Conservation (phyloP, 2,329 filamentous ascomycete species). For the Pestalotiopsis fici region DNA sequence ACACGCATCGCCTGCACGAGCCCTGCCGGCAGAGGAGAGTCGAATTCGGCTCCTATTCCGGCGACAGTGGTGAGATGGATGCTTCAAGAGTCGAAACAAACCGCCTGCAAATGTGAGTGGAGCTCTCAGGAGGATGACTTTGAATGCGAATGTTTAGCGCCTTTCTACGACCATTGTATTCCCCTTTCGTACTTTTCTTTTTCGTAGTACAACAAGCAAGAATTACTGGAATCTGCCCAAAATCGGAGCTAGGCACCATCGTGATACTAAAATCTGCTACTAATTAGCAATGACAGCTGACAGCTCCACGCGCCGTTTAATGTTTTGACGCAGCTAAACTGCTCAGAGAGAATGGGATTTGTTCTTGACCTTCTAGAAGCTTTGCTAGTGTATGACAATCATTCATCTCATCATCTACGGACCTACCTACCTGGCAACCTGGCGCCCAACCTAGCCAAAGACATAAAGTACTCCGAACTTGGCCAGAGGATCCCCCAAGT, state of each 20-base stretch:
- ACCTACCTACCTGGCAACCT: no score
- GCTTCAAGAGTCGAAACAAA: background rate
- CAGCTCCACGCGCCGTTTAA: background rate
- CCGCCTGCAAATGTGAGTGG: background rate
- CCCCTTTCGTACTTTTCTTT: no score
- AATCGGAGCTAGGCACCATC: background rate
- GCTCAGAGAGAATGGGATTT: background rate
- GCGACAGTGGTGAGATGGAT: background rate
- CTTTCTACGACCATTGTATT: no score
- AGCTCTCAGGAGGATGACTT: background rate
- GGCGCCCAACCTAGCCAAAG: no score
- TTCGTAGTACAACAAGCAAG: no score
- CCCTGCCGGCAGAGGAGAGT: background rate
- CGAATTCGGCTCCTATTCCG: background rate
- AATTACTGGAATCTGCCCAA: background rate
- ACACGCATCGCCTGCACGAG: conserved; percentile 2
- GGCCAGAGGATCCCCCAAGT: background rate
- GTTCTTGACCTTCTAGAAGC: conserved; percentile 5
- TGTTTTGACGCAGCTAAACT: background rate
- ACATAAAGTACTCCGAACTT: background rate
- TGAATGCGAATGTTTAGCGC: no score
- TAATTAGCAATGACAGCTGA: background rate
- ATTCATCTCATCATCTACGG: background rate
- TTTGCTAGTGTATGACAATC: background rate
- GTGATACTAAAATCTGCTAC: background rate